These are phyloP conservation scores for Trichoderma endophyticum DNA, from an alignment of 2,329 filamentous ascomycete genomes.

Conservation along the genomic window DNA sequence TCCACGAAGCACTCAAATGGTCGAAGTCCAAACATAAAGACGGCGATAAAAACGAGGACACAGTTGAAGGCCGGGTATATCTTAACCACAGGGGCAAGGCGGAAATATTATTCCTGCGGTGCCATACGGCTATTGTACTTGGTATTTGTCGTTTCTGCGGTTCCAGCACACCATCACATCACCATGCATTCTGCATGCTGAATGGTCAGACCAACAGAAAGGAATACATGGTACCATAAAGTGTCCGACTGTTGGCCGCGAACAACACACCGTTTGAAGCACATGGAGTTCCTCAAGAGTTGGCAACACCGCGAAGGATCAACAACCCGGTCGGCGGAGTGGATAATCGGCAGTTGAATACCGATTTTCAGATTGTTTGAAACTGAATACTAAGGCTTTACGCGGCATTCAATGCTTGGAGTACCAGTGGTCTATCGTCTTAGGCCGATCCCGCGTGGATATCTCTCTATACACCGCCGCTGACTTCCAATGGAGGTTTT, in stretches of 20 bases:
- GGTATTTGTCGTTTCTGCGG: background rate
- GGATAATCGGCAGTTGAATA: background rate
- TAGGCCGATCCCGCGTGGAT: background rate
- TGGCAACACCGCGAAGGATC: background rate
- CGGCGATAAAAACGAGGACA: constrained; percentile 21
- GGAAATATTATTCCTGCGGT: background rate
- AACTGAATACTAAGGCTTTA: background rate
- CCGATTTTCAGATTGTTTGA: background rate
- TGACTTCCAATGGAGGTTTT: background rate
- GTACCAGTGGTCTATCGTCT: background rate
- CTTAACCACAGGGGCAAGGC: background rate
- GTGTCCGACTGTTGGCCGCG: background rate
- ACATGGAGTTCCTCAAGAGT: background rate
- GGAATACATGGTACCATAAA: background rate
- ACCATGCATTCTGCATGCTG: background rate
- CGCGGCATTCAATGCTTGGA: background rate
- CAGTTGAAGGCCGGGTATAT: background rate
- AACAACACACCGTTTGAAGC: background rate
- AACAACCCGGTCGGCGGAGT: background rate
- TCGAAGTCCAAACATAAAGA: constrained; percentile 27
- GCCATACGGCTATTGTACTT: background rate
- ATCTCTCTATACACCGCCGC: background rate
- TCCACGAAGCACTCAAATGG: constrained; percentile 27
- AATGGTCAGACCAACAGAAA: background rate
- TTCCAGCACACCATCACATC: background rate